Conservation (phyloP, 495 filamentous ascomycete genomes). For the Penicillium pulvis region DNA sequence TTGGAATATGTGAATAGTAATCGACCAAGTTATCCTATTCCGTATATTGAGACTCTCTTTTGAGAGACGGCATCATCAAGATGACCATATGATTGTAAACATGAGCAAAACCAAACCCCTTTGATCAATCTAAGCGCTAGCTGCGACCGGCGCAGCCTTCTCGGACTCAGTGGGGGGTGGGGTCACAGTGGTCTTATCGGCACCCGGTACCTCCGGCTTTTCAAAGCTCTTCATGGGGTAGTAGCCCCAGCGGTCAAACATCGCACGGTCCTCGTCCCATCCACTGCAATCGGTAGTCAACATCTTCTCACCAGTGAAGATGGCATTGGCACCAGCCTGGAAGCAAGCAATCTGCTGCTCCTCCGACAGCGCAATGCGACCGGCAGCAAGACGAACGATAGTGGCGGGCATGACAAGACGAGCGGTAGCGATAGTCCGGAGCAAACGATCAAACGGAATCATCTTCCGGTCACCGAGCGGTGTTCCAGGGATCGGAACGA, state of each 20-base stretch:
- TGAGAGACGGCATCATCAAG: background rate
- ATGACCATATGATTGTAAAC: background rate
- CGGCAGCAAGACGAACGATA: slow-evolving; percentile 80
- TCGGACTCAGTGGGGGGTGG: slow-evolving; percentile 19
- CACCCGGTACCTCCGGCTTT: slow-evolving; percentile 21
- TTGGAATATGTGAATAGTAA: background rate
- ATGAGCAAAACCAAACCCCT: background rate
- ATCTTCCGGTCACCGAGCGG: slow-evolving; percentile 72
- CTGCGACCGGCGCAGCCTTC: slow-evolving; percentile 33
- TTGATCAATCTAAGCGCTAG: slow-evolving; percentile 18
- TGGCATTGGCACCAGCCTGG: slow-evolving; percentile 81
- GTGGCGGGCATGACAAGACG: slow-evolving; percentile 76
- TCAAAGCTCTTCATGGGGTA: slow-evolving; percentile 65
- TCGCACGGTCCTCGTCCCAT: slow-evolving; percentile 79
- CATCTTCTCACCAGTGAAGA: slow-evolving; percentile 93
- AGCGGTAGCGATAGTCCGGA: slow-evolving; percentile 79
- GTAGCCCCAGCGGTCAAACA: slow-evolving; percentile 80
- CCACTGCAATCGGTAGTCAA: slow-evolving; percentile 84
- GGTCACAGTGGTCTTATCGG: slow-evolving; percentile 11
- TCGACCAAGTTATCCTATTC: background rate
- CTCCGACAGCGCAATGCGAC: slow-evolving; percentile 73
- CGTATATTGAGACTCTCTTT: background rate
- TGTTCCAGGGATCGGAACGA: slow-evolving; percentile 84
- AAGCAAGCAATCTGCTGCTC: slow-evolving; percentile 85
- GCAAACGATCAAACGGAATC: slow-evolving; percentile 67